A percentile compares a stretch with the other conserved stretches of the same genome.
These are phyloP conservation scores for Nevesoporus exiguus DNA, from an alignment of 768 basidiomycete species.

Conservation along the genomic window DNA sequence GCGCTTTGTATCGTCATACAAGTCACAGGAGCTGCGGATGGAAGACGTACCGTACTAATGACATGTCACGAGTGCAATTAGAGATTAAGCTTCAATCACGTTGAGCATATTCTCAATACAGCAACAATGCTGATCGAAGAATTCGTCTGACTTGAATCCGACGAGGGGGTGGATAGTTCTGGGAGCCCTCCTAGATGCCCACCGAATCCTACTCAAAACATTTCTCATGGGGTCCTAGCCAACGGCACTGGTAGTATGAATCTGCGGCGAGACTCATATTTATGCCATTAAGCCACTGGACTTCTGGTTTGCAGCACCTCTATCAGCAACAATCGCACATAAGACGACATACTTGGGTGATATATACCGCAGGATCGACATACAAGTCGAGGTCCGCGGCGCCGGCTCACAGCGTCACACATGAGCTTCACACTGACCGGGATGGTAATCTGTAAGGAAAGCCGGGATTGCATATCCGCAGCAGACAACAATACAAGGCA, in stretches of 20 bases:
- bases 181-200: background rate
- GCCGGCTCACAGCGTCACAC: background rate
- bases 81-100: background rate
- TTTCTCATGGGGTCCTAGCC: background rate
- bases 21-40: background rate
- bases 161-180: too few species aligned
- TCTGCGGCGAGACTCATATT: too few species aligned
- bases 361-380: background rate
- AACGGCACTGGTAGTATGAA: too few species aligned
- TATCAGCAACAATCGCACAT: background rate
- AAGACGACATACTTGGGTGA: background rate
- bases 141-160: too few species aligned
- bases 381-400: background rate
- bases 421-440: background rate
- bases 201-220: background rate
- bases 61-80: background rate
- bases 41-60: background rate
- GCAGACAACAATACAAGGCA: constrained; percentile 4
- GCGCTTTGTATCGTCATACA: background rate
- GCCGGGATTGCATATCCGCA: constrained; percentile 3
- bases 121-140: background rate
- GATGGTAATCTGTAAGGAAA: background rate
- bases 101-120: background rate
- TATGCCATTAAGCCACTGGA: background rate
- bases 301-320: background rate